phyloP scores from a whole-genome alignment of 176 grass and related monocot species.

The Bonia amplexicaulis region DNA sequence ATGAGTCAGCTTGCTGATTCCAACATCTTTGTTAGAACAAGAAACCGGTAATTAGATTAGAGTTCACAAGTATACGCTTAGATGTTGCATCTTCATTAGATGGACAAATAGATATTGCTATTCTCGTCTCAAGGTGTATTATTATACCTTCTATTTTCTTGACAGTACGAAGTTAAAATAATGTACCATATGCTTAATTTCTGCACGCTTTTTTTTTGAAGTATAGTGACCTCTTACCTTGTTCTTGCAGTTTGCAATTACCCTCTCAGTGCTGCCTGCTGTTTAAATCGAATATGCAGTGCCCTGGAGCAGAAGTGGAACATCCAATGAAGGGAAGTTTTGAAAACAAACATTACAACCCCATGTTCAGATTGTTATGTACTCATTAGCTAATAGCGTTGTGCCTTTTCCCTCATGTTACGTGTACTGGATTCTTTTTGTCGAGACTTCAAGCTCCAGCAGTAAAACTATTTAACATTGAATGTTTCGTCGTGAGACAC shows the following conservation, averaged over 20 bases:
- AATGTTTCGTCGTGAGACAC: neutral
- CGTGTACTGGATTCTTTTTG: slow-evolving; percentile 1
- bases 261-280: slow-evolving; percentile 91
- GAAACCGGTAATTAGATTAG: neutral
- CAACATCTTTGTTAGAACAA: neutral
- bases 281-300: slow-evolving; percentile 87
- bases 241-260: slow-evolving; percentile 77
- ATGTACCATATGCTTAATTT: neutral
- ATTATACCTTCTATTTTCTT: neutral
- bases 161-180: neutral
- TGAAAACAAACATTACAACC: neutral
- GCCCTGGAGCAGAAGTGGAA: slow-evolving; percentile 93
- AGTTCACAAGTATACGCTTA: neutral
- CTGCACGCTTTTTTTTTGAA: neutral
- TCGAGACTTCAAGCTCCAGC: neutral
- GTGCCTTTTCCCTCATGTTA: neutral
- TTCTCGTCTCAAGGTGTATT: neutral
- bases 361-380: neutral
- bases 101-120: neutral
- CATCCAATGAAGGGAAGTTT: slow-evolving; percentile 47
- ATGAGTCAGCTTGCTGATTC: neutral
- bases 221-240: neutral
- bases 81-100: neutral
- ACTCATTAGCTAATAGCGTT: neutral
- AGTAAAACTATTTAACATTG: neutral